Base-by-base conservation (phyloP, 805 yeast species). In the Spathaspora girioi region DNA sequence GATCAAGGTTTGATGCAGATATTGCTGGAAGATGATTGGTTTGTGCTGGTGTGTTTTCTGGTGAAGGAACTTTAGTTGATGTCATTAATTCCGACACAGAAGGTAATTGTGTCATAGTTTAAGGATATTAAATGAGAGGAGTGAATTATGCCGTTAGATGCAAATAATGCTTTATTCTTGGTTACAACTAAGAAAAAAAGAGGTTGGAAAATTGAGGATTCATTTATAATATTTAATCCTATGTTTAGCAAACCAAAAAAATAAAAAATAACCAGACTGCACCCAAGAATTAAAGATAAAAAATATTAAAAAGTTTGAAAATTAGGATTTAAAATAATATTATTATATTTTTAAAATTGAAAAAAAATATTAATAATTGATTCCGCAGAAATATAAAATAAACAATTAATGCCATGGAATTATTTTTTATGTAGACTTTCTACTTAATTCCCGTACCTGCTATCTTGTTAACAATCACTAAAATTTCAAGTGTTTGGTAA, bases 31-130 rank as follows among this genome's bases (percentile, higher is more conserved):
- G 31, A n/a, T 15, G 18, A n/a, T 10, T 15, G 14, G 45, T 11
- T 47, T 31, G 43, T 14, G 43, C 35, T 27, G 43, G 51, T 17
- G 32, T 50, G 46, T 43, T 48, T 50, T 27, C 44, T 47, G n/a
- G 45, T 35, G 40, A 35, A 42, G 27, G 27, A 20, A 42, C 45
- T 27, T 46, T 41, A 19, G 64, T 56, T 29, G 58, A 53, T 18
- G 59, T 59, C 59, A 62, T 59, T 46, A 63, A 54, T 49, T 63
- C 67, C 45, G 62, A 56, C 32, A 63, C 67, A 15, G 66, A 62
- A 32, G 67, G 67, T 49, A 63, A 59, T 53, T 60, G 67, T 14
- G 54, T 43, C 50, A 48, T 48, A 2, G 14, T 15, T n/a, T 10
- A n/a, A 23, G 17, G 15, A n/a, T 35, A 15, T 35, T 6, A 15